Evolutionary conservation across 2,329 filamentous ascomycete genomes (phyloP).

Genomic region (Colletotrichum orchidophilum): DNA sequence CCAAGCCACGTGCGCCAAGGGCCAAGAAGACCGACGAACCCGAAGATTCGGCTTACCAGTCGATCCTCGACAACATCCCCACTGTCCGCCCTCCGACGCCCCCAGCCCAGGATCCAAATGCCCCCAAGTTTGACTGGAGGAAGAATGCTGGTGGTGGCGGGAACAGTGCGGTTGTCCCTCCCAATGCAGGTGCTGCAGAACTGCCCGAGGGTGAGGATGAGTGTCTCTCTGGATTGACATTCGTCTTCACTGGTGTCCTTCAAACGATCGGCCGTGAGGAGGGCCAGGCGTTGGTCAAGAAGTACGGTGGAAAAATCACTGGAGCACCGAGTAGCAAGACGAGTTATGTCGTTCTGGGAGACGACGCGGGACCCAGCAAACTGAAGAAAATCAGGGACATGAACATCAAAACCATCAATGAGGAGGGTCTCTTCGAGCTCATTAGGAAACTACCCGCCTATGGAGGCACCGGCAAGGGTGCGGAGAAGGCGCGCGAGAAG

Average conservation of each 20-base stretch:
- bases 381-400: conserved; percentile 83
- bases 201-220: conserved; percentile 87
- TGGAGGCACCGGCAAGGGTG: conserved; percentile 88
- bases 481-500: conserved; percentile 86
- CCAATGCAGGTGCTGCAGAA: conserved; percentile 71
- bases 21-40: conserved; percentile 72
- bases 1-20: conserved; percentile 67
- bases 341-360: conserved; percentile 89
- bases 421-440: conserved; percentile 88
- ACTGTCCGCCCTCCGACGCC: conserved; percentile 85
- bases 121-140: conserved; percentile 81
- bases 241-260: conserved; percentile 94
- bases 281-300: conserved; percentile 86
- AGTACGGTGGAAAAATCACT: conserved; percentile 92
- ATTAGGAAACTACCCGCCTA: conserved; percentile 84
- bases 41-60: conserved; percentile 79
- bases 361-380: conserved; percentile 93
- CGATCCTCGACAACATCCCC: conserved; percentile 88
- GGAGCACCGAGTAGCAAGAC: conserved; percentile 90
- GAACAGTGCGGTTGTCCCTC: conserved; percentile 69
- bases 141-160: conserved; percentile 66
- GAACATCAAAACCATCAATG: conserved; percentile 90
- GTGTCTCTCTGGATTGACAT: conserved; percentile 87
- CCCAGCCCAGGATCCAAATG: conserved; percentile 73
- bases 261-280: conserved; percentile 85